Evolutionary conservation across 2,329 filamentous ascomycete genomes (phyloP), one percentile per base, ranked within the genome.

Genomic region (Elsinoe perseae): DNA sequence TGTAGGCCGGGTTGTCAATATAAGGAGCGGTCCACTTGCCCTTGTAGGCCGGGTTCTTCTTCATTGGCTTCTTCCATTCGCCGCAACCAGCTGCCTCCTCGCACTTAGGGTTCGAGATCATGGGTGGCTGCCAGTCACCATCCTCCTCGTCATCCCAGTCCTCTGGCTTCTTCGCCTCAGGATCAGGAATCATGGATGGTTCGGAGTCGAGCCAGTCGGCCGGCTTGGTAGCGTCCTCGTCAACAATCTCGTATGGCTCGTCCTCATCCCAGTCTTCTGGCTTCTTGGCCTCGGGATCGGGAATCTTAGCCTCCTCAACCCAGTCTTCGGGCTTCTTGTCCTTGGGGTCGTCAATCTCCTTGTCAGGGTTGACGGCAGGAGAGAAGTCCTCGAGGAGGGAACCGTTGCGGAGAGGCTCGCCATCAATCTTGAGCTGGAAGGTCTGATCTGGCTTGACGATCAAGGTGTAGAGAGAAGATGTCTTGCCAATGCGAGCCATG

Each of bases 61-160:
- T 95, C 83, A 88, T 83, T 64, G 93, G 93, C 77, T 87, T 83
- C 66, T 85, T 80, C 93, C 93, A 98, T 67, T 86, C 83, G 67
- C 93, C 93, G 73, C 93, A 97, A 69, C 93, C 93, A 77, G 92
- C 91, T 63, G 79, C 88, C 58, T 97, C 92, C 62, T 85, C 83
- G 70, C 93, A 97, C 83, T 95, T 95, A 74, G 92, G 88, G 84
- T 98, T 97, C 71, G 89, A 82, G 56, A 98, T 83, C 56, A 85
- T 90, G 58, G 92, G 93, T 54, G 91, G 77, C 64, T 95, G 74
- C 90, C 91, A 98, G 79, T 98, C 93, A 73, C 93, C 93, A 73
- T 98, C 93, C 78, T 98, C 93, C 79, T 98, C 93, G 59, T 98
- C 92, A 76, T 96, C 92, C 93, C 93, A 98, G 72, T 97, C 93